These are phyloP conservation scores for Tulasnella sp. DNA, from an alignment of 768 basidiomycete species.

Conservation along the genomic window DNA sequence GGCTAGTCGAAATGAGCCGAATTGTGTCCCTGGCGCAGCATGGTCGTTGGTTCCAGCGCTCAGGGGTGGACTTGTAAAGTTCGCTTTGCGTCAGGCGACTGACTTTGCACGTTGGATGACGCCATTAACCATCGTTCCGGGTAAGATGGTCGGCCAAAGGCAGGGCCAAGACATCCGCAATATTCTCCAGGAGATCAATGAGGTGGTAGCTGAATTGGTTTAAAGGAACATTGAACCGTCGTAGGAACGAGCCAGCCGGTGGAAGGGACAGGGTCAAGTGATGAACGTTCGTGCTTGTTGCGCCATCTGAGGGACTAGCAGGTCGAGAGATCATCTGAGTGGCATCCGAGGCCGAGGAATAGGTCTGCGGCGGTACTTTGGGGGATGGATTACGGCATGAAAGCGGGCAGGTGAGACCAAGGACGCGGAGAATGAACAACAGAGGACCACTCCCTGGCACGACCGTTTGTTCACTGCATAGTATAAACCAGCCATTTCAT, in stretches of 20 bases:
- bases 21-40: slow-evolving; percentile 6
- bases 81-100: slow-evolving; percentile 2
- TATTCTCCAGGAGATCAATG: background rate
- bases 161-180: background rate
- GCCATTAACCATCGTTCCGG: slow-evolving; percentile 9
- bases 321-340: slow-evolving; percentile 12
- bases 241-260: background rate
- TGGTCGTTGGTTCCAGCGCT: background rate
- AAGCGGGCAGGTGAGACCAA: slow-evolving; percentile 21
- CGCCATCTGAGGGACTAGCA: background rate
- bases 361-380: slow-evolving; percentile 16
- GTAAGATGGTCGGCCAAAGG: background rate
- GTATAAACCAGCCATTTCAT: background rate
- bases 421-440: slow-evolving; percentile 15
- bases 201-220: background rate
- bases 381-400: slow-evolving; percentile 6
- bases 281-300: slow-evolving; percentile 18
- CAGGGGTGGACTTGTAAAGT: background rate
- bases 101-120: slow-evolving; percentile 5
- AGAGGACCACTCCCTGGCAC: background rate
- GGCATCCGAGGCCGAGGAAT: slow-evolving; percentile 16
- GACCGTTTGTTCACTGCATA: slow-evolving; percentile 2
- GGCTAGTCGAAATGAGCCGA: background rate
- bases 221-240: background rate
- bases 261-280: background rate